These are phyloP conservation scores for Fusarium tanahbumbuense DNA, from an alignment of 2,329 filamentous ascomycete species.

Conservation along the genomic window DNA sequence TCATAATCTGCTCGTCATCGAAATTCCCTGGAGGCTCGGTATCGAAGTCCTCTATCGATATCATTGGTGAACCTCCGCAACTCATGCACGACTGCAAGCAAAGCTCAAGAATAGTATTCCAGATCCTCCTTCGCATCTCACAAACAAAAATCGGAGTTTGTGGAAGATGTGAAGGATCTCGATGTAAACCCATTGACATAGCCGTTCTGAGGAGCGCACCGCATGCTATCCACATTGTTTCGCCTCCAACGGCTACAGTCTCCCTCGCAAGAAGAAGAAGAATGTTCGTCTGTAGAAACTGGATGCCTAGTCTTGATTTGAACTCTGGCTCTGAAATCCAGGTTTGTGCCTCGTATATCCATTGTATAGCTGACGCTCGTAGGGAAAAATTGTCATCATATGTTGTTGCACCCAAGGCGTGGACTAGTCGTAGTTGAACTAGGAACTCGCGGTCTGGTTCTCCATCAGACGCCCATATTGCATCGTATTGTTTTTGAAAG, in stretches of 20 bases:
- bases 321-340: slow-evolving; percentile 65
- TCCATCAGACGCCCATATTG: slow-evolving; percentile 56
- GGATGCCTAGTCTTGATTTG: slow-evolving; percentile 63
- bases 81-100: slow-evolving; percentile 58
- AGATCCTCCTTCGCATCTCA: slow-evolving; percentile 63
- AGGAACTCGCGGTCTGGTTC: slow-evolving; percentile 58
- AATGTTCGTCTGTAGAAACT: slow-evolving; percentile 61
- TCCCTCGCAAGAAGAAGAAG: slow-evolving; percentile 59
- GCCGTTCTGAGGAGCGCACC: slow-evolving; percentile 59
- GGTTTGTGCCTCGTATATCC: slow-evolving; percentile 68
- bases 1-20: slow-evolving; percentile 61
- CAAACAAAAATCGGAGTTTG: slow-evolving; percentile 51
- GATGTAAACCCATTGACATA: slow-evolving; percentile 63
- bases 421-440: slow-evolving; percentile 67
- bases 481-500: slow-evolving; percentile 62
- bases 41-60: slow-evolving; percentile 60
- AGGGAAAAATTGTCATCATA: slow-evolving; percentile 64
- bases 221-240: slow-evolving; percentile 61
- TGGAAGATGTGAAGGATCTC: slow-evolving; percentile 58
- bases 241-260: slow-evolving; percentile 52
- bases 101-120: slow-evolving; percentile 65
- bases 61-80: slow-evolving; percentile 59
- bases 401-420: slow-evolving; percentile 66
- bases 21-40: slow-evolving; percentile 61
- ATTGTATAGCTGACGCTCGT: slow-evolving; percentile 61